Base-by-base conservation (phyloP, 805 yeast genomes). In the Saccharomyces paradoxus region DNA sequence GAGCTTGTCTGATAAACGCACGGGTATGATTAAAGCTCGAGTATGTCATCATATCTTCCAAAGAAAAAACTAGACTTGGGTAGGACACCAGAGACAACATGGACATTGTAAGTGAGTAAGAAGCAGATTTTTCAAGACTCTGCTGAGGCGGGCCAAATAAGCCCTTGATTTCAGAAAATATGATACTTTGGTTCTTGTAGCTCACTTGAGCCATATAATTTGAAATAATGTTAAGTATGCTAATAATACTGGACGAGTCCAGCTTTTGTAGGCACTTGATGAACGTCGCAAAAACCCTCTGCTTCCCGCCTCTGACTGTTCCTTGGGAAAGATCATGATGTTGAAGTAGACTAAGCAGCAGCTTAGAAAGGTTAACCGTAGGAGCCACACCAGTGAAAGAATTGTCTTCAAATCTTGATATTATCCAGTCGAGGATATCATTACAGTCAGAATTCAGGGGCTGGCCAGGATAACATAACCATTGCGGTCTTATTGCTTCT, bases 381-480 rank as follows among this genome's bases (percentile, higher is more conserved):
- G 79, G 70, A 1, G 26, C 22, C 24, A 71, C 74, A 0, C 81
- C 77, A 50, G 70, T 60, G 13, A 82, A 66, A 50, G 78, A 65
- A 2, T 66, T 61, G 31, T 74, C 78, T 0, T 70, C 67, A 3
- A 74, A 73, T 50, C 82, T 68, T 17, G 67, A 60, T 2, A 71
- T 46, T 8, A 81, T 56, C 76, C 81, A 83, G 1, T 69, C 63
- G 44, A 74, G 69, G 21, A 83, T 73, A 58, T 82, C 86, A 41
- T 61, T 62, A 48, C 76, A 74, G 50, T 81, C 84, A 2, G 71
- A 71, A 21, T 63, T 58, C 7, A 78, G 61, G 1, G 62, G 63
- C 1, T 58, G 63, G 8, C 65, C 60, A 0, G 50, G 32, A 4
- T 51, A 53, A 0, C 50, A 41, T 1, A 71, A 47, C 73, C 81